Evolutionary conservation across 2,329 filamentous ascomycete species (phyloP).

Genomic region (Cordyceps cateniannulata): DNA sequence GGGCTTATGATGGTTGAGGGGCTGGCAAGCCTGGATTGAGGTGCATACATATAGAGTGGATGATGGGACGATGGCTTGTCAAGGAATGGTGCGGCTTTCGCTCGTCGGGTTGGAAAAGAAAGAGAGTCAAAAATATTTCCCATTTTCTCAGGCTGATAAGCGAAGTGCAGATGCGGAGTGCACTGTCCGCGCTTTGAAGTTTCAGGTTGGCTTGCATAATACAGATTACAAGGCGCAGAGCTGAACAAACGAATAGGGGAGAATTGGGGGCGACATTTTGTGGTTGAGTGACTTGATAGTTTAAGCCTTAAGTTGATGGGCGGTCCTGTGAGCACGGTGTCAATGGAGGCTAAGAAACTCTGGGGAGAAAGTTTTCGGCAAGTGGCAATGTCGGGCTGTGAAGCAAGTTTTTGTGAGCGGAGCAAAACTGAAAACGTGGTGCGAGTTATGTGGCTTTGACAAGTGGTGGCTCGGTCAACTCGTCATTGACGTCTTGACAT

Average conservation of each 20-base stretch:
- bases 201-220: not conserved
- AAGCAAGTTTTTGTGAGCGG: not conserved
- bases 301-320: too few relatives aligned
- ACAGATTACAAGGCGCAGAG: not conserved
- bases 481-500: not conserved
- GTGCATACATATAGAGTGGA: too few relatives aligned
- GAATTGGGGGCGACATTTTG: too few relatives aligned
- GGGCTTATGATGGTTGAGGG: too few relatives aligned
- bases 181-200: not conserved
- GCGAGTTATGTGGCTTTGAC: not conserved
- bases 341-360: too few relatives aligned
- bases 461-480: not conserved
- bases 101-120: too few relatives aligned
- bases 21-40: too few relatives aligned
- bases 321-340: too few relatives aligned
- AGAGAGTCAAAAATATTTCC: too few relatives aligned
- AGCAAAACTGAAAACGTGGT: not conserved
- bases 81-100: too few relatives aligned
- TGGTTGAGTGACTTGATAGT: too few relatives aligned
- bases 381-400: not conserved
- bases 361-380: not conserved
- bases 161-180: not conserved
- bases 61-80: too few relatives aligned
- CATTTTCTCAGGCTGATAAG: not conserved
- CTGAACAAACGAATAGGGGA: not conserved